Evolutionary conservation across 805 yeast genomes (phyloP).

Genomic region (Pichia gijzeniarum): DNA sequence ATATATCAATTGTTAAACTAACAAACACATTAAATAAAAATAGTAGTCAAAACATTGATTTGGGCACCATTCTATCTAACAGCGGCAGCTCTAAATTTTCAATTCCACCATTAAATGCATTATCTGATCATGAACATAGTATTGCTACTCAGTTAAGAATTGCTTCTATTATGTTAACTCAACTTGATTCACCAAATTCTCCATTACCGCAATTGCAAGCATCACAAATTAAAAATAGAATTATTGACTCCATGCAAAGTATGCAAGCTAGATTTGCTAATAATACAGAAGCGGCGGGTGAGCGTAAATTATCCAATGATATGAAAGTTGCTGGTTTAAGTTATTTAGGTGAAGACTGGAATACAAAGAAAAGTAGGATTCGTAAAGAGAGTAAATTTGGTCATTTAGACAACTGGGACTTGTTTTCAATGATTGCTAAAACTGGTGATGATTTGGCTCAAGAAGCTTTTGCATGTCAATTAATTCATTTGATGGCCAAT

Average conservation of each 20-base stretch:
- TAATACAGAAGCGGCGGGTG: constrained; percentile 73
- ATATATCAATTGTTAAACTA: constrained; percentile 54
- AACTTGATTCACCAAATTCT: constrained; percentile 58
- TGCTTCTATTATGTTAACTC: constrained; percentile 91
- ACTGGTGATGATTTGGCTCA: constrained; percentile 95
- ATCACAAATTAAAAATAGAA: constrained; percentile 58
- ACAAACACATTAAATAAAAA: constrained; percentile 32
- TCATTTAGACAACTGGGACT: constrained; percentile 85
- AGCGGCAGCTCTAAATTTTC: constrained; percentile 14
- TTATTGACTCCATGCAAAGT: constrained; percentile 68
- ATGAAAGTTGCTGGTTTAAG: constrained; percentile 72
- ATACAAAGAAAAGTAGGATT: constrained; percentile 70
- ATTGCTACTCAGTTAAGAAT: constrained; percentile 92
- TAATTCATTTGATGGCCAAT: constrained; percentile 78
- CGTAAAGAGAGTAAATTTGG: constrained; percentile 76
- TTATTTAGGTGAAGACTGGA: constrained; percentile 92
- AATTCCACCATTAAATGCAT: constrained; percentile 10
- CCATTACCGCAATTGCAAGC: constrained; percentile 54
- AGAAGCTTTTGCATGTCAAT: constrained; percentile 96
- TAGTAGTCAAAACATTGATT: constrained; percentile 4
- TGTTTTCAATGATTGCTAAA: constrained; percentile 92
- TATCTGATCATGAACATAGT: constrained; percentile 34
- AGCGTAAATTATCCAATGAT: constrained; percentile 87
- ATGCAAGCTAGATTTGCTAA: constrained; percentile 63
- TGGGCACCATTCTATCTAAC: constrained; percentile 2